phyloP scores from a whole-genome alignment of 768 basidiomycete genomes.

The Podaxis sp. region DNA sequence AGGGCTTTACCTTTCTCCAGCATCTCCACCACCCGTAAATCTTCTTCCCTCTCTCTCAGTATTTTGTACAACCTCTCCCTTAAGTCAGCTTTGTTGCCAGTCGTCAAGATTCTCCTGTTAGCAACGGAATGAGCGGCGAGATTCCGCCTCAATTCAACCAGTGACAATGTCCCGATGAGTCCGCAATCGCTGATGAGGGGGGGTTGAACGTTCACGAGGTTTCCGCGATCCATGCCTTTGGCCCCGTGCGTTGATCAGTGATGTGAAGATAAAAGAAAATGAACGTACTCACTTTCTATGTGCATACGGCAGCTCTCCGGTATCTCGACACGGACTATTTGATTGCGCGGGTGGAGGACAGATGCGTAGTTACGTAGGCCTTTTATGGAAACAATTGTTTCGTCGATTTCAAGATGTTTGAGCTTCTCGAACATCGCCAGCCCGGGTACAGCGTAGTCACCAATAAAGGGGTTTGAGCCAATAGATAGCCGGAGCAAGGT shows the following conservation, averaged over 20 bases:
- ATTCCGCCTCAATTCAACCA: slow-evolving; percentile 52
- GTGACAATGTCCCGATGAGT: slow-evolving; percentile 41
- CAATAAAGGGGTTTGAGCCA: slow-evolving; percentile 50
- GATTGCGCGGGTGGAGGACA: slow-evolving; percentile 33
- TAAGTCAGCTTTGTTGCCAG: slow-evolving; percentile 52
- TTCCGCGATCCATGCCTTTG: slow-evolving; percentile 46
- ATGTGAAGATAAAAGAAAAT: not conserved
- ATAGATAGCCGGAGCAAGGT: slow-evolving; percentile 54
- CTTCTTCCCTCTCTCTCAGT: slow-evolving; percentile 45
- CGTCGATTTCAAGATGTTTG: slow-evolving; percentile 49
- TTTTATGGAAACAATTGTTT: slow-evolving; percentile 54
- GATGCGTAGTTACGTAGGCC: slow-evolving; percentile 48
- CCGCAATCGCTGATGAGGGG: slow-evolving; percentile 50
- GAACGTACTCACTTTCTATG: slow-evolving; percentile 43
- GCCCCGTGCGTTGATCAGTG: not conserved
- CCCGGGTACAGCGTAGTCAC: slow-evolving; percentile 58
- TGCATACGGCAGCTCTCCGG: slow-evolving; percentile 54
- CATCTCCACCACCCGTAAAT: slow-evolving; percentile 49
- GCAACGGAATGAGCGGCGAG: slow-evolving; percentile 52
- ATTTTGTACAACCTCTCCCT: slow-evolving; percentile 43
- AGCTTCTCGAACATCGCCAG: slow-evolving; percentile 49
- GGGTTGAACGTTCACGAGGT: slow-evolving; percentile 44
- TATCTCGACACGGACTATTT: slow-evolving; percentile 51
- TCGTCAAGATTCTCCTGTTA: slow-evolving; percentile 43
- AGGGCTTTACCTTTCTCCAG: slow-evolving; percentile 15